phyloP scores from a whole-genome alignment of 257 asterid genomes.

The Henckelia pumila region DNA sequence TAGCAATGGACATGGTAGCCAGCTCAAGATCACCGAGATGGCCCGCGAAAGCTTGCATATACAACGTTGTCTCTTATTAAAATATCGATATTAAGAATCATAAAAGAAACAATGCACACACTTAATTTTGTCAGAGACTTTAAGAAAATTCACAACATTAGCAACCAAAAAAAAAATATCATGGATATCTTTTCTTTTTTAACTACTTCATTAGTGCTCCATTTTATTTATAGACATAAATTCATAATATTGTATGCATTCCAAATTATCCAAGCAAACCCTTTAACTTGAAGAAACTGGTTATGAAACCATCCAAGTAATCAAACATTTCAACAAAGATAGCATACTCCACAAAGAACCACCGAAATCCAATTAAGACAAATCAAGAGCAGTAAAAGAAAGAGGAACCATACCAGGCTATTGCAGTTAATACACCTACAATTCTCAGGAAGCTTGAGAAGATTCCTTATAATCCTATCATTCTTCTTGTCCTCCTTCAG shows the following conservation, averaged over 20 bases:
- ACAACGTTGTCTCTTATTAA: not conserved
- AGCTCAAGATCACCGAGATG: too few species aligned
- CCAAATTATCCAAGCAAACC: not conserved
- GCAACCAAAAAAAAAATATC: not conserved
- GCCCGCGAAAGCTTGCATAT: too few species aligned
- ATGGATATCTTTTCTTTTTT: not conserved
- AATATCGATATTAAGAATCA: not conserved
- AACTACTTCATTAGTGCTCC: not conserved
- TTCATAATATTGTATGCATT: not conserved
- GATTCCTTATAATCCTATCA: constrained; percentile 77
- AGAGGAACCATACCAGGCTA: constrained; percentile 63
- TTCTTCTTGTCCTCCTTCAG: constrained; percentile 82
- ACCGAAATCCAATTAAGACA: not conserved
- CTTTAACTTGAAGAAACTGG: not conserved
- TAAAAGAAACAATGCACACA: not conserved
- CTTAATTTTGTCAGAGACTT: not conserved
- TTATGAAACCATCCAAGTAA: not conserved
- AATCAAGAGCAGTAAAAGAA: constrained; percentile 11
- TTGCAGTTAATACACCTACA: constrained; percentile 94
- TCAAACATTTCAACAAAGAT: not conserved
- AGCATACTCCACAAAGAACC: not conserved
- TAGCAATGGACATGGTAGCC: too few species aligned
- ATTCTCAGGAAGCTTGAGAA: constrained; percentile 85
- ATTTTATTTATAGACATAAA: not conserved
- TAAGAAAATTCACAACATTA: not conserved